Conservation (phyloP, 1,139 yeast genomes). For the Yamadazyma conglobata region DNA sequence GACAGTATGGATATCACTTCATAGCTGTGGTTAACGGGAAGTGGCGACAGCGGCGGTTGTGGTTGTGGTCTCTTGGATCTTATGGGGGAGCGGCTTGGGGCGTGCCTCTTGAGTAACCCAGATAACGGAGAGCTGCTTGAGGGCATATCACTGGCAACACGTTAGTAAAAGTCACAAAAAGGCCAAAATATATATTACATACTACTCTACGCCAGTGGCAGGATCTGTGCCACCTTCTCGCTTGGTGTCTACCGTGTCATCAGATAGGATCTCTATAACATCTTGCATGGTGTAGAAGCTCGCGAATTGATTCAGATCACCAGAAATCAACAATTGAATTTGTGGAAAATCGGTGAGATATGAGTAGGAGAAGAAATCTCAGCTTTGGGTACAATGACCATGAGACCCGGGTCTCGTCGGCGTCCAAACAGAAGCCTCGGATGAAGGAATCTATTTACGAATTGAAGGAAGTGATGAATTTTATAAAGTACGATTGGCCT, state of each 20-base stretch:
- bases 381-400: slow-evolving; percentile 20
- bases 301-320: not conserved
- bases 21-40: too few species aligned
- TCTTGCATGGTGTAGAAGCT: slow-evolving; percentile 2
- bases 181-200: too few species aligned
- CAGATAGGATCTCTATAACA: slow-evolving; percentile 7
- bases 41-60: not conserved
- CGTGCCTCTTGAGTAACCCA: not conserved
- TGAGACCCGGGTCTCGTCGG: slow-evolving; percentile 1
- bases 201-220: not conserved
- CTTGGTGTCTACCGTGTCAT: not conserved
- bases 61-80: too few species aligned
- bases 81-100: too few species aligned
- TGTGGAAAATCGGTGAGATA: slow-evolving; percentile 2
- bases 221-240: not conserved
- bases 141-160: too few species aligned
- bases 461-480: slow-evolving; percentile 36
- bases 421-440: slow-evolving; percentile 3
- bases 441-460: slow-evolving; percentile 33
- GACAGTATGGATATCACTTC: slow-evolving; percentile 1
- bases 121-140: not conserved
- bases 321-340: slow-evolving; percentile 1
- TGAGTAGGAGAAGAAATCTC: slow-evolving; percentile 18
- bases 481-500: slow-evolving; percentile 46
- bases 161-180: too few species aligned